Evolutionary conservation across 2,329 filamentous ascomycete species (phyloP).

Genomic region (Nakataea oryzae): DNA sequence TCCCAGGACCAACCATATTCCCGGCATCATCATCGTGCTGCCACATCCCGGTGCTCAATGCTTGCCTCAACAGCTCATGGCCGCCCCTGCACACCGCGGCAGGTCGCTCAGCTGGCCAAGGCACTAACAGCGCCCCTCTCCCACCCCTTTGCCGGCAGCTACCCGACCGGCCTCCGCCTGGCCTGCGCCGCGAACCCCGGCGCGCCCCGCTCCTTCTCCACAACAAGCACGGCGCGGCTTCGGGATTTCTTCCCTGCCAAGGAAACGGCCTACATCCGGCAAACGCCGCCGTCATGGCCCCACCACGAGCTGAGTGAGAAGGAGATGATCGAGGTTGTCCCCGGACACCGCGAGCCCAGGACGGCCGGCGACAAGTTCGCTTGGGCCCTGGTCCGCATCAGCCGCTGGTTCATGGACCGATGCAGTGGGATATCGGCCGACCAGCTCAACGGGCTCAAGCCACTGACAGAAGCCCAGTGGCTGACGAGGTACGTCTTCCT

Average conservation of each 20-base stretch:
- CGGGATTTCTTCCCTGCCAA: constrained; percentile 53
- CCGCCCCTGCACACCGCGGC: constrained; percentile 19
- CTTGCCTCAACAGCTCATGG: constrained; percentile 17
- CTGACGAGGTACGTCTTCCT: constrained; percentile 84
- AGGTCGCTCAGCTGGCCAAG: constrained; percentile 17
- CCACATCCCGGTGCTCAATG: constrained; percentile 10
- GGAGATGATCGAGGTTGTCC: constrained; percentile 64
- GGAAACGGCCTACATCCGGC: constrained; percentile 50
- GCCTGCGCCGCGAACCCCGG: background rate
- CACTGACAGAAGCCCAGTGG: constrained; percentile 79
- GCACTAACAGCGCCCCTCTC: constrained; percentile 12
- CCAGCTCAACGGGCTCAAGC: constrained; percentile 49
- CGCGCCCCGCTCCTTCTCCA: constrained; percentile 33
- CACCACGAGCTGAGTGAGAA: constrained; percentile 66
- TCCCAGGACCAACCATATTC: background rate
- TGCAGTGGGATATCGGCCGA: constrained; percentile 64
- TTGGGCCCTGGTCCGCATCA: constrained; percentile 62
- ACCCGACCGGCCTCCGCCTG: constrained; percentile 5
- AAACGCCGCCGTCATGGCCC: constrained; percentile 56
- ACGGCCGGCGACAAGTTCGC: constrained; percentile 71
- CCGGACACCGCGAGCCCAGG: constrained; percentile 67
- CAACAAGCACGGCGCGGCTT: constrained; percentile 32
- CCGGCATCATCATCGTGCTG: background rate
- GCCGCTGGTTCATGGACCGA: constrained; percentile 72
- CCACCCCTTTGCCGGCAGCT: constrained; percentile 7